These are phyloP conservation scores for Melocanna baccifera DNA, from an alignment of 176 grass and related monocot genomes.

Conservation along the genomic window DNA sequence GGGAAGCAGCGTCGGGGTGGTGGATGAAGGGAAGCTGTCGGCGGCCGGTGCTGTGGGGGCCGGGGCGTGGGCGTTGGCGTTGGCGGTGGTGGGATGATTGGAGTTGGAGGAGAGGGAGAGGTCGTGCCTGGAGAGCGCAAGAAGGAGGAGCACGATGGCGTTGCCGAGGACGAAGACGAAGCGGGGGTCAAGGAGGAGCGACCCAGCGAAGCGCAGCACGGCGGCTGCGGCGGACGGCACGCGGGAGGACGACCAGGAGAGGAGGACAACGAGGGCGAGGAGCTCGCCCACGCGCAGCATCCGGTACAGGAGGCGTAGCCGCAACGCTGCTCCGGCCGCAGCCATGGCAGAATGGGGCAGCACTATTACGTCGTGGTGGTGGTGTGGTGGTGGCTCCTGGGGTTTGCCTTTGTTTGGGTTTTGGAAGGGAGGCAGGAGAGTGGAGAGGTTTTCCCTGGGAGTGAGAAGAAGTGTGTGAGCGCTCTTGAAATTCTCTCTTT, in stretches of 20 bases:
- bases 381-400: not conserved
- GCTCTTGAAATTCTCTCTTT: conserved; percentile 4
- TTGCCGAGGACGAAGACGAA: conserved; percentile 78
- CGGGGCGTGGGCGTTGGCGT: not conserved
- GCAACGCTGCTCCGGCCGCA: conserved; percentile 41
- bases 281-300: conserved; percentile 70
- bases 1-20: not conserved
- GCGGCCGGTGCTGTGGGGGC: not conserved
- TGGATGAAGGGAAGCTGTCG: not conserved
- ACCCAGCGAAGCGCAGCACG: conserved; percentile 29
- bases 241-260: conserved; percentile 61
- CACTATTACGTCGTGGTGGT: not conserved
- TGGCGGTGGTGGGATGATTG: not conserved
- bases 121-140: conserved; percentile 60
- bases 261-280: conserved; percentile 37
- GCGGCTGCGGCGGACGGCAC: conserved; percentile 44
- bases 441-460: not conserved
- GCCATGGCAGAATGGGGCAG: conserved; percentile 20
- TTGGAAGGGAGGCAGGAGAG: not conserved
- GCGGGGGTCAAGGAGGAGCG: conserved; percentile 56
- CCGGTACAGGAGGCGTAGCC: conserved; percentile 58
- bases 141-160: conserved; percentile 77
- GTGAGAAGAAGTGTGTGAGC: not conserved
- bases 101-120: conserved; percentile 3
- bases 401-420: conserved; percentile 17